Evolutionary conservation across 306 rosid species (phyloP).

Genomic region (Cicer judaicum): DNA sequence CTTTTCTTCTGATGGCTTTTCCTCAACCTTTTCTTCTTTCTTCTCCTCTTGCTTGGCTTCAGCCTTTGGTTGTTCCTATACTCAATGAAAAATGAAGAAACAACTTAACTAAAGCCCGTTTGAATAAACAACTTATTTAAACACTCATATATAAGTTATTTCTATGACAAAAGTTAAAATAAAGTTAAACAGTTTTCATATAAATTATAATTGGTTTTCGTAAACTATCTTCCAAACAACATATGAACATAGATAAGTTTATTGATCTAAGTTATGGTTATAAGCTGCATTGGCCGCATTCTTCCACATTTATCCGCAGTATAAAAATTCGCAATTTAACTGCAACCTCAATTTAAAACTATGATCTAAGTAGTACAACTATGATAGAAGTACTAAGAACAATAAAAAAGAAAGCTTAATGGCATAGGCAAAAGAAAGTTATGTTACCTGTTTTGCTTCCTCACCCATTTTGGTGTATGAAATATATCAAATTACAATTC

Average conservation of each 20-base stretch:
- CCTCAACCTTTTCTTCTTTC: slow-evolving; percentile 20
- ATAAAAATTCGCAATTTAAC: neutral
- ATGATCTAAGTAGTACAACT: neutral
- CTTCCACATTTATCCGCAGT: neutral
- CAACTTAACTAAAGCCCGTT: too few species aligned
- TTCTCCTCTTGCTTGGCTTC: slow-evolving; percentile 57
- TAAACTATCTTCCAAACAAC: too few species aligned
- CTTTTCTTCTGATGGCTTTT: slow-evolving; percentile 48
- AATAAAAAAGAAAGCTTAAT: slow-evolving; percentile 22
- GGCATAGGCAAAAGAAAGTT: slow-evolving; percentile 32
- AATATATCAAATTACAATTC: slow-evolving; percentile 29
- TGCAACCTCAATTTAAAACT: neutral
- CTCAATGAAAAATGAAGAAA: neutral
- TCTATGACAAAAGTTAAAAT: too few species aligned
- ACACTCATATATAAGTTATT: too few species aligned
- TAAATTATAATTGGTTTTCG: too few species aligned
- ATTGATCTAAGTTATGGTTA: too few species aligned
- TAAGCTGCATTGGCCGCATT: too few species aligned
- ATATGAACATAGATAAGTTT: too few species aligned
- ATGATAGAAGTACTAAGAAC: neutral
- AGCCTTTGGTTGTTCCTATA: slow-evolving; percentile 51
- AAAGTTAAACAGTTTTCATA: too few species aligned
- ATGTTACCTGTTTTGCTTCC: slow-evolving; percentile 70
- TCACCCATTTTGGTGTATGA: slow-evolving; percentile 65
- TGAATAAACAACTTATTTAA: too few species aligned